Base-by-base conservation (phyloP, 2,329 filamentous ascomycete species). In the Aspergillus sp. region DNA sequence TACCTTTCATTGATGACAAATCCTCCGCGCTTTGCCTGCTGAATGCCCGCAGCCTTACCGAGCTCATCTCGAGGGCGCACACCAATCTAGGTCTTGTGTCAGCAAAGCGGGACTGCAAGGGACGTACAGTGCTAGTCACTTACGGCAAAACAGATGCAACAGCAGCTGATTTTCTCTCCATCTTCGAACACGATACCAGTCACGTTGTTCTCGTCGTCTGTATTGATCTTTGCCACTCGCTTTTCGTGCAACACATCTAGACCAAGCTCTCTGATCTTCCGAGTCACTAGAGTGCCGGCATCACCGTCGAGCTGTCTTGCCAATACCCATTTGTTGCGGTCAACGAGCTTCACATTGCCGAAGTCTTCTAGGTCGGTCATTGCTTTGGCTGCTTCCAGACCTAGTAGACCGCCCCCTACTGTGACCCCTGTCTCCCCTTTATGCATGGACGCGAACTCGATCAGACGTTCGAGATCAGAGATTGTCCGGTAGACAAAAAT, bases 401-500 rank as follows among this genome's bases (percentile, higher is more conserved):
- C 92, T 0, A 96, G 82, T 24, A 97, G 76, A 0, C 92, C 92
- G 55, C 92, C 92, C 24, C 92, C 92, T 3, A 96, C 90, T 0
- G 95, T 91, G 4, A 87, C 84, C 0, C 90, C 92, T 2, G 84
- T 84, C 2, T 87, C 86, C 4, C 86, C 90, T 66, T 87, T 89
- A 56, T 86, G 85, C 11, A 81, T 79, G 1, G 85, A 82, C 0
- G 91, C 86, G 70, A 90, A 96, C 1, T 82, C 79, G 58, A 96
- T 96, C 4, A 96, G 83, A 49, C 82, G 85, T 70, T 92, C 82
- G 39, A 96, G 77, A 72, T 96, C 92, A 2, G 90, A 86, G 60
- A 96, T 93, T 0, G 89, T 96, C 52, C 92, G 85, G 73, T 96
- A 96, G 7, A 96, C 91, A 69, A 96, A 96, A 3, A 96, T 90